These are phyloP conservation scores for Phylloporus rhodoxanthus DNA, from an alignment of 768 basidiomycete species.

Conservation along the genomic window DNA sequence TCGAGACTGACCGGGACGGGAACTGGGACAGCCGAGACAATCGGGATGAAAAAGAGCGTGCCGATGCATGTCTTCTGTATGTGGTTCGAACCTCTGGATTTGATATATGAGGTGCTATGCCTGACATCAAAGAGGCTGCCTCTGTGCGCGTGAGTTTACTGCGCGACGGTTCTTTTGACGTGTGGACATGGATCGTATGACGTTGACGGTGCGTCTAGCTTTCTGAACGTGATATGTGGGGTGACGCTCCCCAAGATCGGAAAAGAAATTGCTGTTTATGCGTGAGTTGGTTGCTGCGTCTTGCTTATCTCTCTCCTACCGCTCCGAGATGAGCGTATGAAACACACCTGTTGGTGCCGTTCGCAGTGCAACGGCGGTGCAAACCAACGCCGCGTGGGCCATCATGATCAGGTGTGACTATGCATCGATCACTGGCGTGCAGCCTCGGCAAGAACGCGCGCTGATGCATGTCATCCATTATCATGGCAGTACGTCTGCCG, in stretches of 20 bases:
- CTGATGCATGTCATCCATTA: neutral
- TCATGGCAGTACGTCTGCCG: neutral
- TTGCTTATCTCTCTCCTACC: neutral
- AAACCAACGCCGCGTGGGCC: neutral
- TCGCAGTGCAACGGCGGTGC: neutral
- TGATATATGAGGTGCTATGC: neutral
- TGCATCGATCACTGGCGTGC: neutral
- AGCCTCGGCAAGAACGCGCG: neutral
- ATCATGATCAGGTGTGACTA: neutral
- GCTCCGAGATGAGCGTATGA: neutral
- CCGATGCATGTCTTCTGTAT: neutral
- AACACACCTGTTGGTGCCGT: neutral
- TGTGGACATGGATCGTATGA: neutral
- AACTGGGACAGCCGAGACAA: constrained; percentile 19
- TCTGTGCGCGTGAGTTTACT: neutral
- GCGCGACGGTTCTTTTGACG: neutral
- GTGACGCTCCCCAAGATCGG: neutral
- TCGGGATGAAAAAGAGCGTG: constrained; percentile 3
- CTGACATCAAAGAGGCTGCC: neutral
- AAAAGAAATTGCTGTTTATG: neutral
- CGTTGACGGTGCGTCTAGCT: neutral
- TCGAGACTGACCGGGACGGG: neutral
- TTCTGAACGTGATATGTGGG: neutral
- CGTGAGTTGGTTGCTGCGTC: neutral
- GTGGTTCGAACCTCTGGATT: neutral